A percentile compares a stretch with the other conserved stretches of the same genome.
Evolutionary conservation across 2,329 filamentous ascomycete genomes (phyloP).

Genomic region (Aspergillus ochraceus): DNA sequence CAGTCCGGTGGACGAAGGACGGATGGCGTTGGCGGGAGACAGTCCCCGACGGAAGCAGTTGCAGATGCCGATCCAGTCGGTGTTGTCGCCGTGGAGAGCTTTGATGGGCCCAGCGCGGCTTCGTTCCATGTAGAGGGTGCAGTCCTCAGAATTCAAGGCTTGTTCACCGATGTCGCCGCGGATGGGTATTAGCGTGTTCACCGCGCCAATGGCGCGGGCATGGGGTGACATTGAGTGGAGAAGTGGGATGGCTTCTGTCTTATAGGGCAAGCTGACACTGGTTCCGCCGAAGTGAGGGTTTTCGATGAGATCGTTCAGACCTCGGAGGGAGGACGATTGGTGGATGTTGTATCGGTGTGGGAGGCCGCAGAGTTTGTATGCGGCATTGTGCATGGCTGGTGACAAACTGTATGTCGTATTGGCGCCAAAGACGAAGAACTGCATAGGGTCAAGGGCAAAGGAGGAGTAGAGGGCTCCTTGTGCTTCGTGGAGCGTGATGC

Average conservation of each 20-base stretch:
- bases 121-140: conserved; percentile 57
- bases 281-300: conserved; percentile 70
- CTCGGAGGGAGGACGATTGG: conserved; percentile 62
- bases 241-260: conserved; percentile 67
- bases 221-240: conserved; percentile 69
- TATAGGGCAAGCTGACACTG: conserved; percentile 72
- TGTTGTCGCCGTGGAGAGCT: conserved; percentile 75
- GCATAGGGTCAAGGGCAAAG: conserved; percentile 67
- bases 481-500: conserved; percentile 62
- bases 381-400: conserved; percentile 74
- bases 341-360: conserved; percentile 67
- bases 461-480: conserved; percentile 66
- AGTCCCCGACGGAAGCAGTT: conserved; percentile 71
- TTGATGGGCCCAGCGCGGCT: conserved; percentile 66
- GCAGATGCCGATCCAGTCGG: conserved; percentile 77
- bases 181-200: conserved; percentile 74
- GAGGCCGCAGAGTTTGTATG: conserved; percentile 66
- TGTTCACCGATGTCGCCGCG: conserved; percentile 51
- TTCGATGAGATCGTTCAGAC: conserved; percentile 63
- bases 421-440: conserved; percentile 72
- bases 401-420: conserved; percentile 72
- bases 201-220: conserved; percentile 71
- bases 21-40: conserved; percentile 68
- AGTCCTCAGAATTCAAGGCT: conserved; percentile 59
- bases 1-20: conserved; percentile 56